phyloP scores from a whole-genome alignment of 2,329 filamentous ascomycete genomes.

The Graphilbum fragrans region DNA sequence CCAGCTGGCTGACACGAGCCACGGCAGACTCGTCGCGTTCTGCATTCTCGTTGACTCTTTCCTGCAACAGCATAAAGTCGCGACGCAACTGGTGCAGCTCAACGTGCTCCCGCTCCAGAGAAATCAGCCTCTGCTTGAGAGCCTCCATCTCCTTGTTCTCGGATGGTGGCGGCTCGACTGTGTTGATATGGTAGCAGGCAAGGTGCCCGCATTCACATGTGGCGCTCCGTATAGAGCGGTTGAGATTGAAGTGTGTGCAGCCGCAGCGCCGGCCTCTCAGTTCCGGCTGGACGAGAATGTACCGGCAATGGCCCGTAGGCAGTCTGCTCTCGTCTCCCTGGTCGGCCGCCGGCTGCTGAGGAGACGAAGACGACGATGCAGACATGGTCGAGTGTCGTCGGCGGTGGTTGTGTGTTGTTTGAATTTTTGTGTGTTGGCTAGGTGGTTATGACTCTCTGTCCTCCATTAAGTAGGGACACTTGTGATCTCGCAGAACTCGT shows the following conservation, averaged over 20 bases:
- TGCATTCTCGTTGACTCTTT: conserved; percentile 13
- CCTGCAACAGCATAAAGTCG: conserved; percentile 15
- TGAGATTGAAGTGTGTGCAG: conserved; percentile 44
- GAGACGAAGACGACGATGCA: conserved; percentile 16
- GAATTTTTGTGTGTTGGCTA: neutral
- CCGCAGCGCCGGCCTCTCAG: conserved; percentile 46
- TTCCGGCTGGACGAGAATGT: conserved; percentile 43
- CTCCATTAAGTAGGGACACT: too few relatives aligned
- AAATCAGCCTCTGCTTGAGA: conserved; percentile 31
- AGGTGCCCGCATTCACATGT: conserved; percentile 48
- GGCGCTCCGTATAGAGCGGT: conserved; percentile 38
- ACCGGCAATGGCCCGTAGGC: conserved; percentile 46
- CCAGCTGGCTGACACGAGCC: conserved; percentile 34
- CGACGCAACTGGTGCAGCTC: conserved; percentile 14
- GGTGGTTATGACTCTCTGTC: neutral
- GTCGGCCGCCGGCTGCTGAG: conserved; percentile 7
- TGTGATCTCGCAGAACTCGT: neutral
- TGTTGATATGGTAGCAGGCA: conserved; percentile 43
- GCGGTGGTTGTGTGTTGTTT: neutral
- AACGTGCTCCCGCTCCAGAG: conserved; percentile 30
- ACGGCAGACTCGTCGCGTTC: conserved; percentile 24
- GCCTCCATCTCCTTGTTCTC: conserved; percentile 35
- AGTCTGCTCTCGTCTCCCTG: conserved; percentile 32
- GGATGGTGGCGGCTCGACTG: conserved; percentile 25
- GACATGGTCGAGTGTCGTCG: conserved; percentile 5